Conservation (phyloP, 768 basidiomycete genomes). For the Calocybe indica region DNA sequence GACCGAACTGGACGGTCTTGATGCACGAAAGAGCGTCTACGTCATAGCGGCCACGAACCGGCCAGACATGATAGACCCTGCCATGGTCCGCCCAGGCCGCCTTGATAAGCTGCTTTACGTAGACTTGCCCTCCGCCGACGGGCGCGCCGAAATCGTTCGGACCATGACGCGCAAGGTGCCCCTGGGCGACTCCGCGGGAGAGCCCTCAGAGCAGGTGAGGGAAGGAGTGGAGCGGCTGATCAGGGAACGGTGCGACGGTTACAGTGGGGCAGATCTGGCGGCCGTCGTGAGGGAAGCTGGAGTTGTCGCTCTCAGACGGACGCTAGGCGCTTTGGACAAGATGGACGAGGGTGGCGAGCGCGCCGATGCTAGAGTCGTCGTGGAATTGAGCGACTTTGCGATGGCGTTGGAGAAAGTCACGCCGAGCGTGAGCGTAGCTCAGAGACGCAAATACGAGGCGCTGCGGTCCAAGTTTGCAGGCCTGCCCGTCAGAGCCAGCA, state of each 20-base stretch:
- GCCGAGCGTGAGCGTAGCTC: conserved; percentile 79
- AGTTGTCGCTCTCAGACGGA: conserved; percentile 70
- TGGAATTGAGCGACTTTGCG: conserved; percentile 64
- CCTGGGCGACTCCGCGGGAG: conserved; percentile 26
- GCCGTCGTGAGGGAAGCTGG: conserved; percentile 87
- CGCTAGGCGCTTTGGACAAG: conserved; percentile 60
- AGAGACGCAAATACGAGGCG: conserved; percentile 78
- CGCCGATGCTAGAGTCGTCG: conserved; percentile 29
- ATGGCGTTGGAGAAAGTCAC: conserved; percentile 73
- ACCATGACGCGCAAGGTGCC: conserved; percentile 74
- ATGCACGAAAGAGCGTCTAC: conserved; percentile 80
- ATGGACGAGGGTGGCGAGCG: conserved; percentile 35
- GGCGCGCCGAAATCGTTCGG: conserved; percentile 79
- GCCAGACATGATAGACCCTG: conserved; percentile 96
- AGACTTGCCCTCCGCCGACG: conserved; percentile 68
- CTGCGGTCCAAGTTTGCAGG: conserved; percentile 83
- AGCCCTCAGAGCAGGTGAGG: conserved; percentile 13
- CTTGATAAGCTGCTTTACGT: conserved; percentile 93
- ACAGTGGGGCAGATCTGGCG: conserved; percentile 89
- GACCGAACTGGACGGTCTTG: conserved; percentile 91
- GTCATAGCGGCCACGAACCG: conserved; percentile 94
- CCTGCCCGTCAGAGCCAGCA: conserved; percentile 48
- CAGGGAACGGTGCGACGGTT: conserved; percentile 68
- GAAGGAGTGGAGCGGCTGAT: conserved; percentile 42
- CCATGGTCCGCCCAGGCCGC: conserved; percentile 95